Evolutionary conservation across 371 early-diverging fungal genomes (phyloP).

Genomic region (Mortierella sp.): DNA sequence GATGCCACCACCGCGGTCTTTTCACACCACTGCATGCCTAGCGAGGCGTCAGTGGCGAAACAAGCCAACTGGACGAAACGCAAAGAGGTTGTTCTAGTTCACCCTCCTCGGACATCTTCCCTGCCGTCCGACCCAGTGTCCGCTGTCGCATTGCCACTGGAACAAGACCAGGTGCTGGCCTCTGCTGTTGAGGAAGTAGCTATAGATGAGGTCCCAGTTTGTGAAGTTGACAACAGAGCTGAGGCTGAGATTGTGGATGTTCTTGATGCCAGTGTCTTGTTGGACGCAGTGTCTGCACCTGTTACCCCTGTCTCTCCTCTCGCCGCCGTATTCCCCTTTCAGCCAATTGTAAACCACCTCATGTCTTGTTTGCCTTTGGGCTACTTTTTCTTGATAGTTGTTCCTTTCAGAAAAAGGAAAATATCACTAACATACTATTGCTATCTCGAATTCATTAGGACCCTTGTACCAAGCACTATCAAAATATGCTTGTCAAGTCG

Average conservation of each 20-base stretch:
- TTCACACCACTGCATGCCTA: neutral
- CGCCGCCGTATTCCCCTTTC: neutral
- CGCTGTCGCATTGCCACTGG: neutral
- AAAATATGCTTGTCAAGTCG: neutral
- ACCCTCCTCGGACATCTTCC: neutral
- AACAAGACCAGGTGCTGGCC: neutral
- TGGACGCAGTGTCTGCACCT: neutral
- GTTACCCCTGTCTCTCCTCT: neutral
- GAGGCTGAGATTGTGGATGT: neutral
- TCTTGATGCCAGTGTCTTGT: too few species aligned
- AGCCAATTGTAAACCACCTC: neutral
- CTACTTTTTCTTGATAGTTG: neutral
- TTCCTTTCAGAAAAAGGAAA: too few species aligned
- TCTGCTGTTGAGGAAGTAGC: neutral
- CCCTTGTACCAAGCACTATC: neutral
- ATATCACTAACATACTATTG: neutral
- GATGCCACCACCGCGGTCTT: too few species aligned
- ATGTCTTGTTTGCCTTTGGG: neutral
- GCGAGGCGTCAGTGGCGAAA: neutral
- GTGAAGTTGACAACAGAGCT: neutral
- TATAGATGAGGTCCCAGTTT: neutral
- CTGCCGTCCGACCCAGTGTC: neutral
- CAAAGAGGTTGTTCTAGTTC: conserved; percentile 23
- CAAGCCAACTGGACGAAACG: conserved; percentile 22
- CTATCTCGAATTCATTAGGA: neutral